Base-by-base conservation (phyloP, 441 rosid species). In the Populus tomentosa region DNA sequence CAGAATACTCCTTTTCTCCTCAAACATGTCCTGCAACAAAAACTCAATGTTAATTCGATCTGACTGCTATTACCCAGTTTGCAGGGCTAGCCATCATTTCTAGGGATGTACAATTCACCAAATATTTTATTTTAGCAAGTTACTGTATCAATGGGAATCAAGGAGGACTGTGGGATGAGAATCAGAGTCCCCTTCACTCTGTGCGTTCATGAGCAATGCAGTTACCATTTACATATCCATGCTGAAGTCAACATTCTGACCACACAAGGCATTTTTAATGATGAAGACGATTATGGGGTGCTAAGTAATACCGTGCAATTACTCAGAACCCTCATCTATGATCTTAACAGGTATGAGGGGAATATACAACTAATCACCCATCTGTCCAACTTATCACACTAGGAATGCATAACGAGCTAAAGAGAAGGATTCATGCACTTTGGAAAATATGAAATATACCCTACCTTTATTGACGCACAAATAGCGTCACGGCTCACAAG, bases 401-500 rank as follows among this genome's bases (percentile, higher is more conserved):
- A 36, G 18, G 21, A 69, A 68, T 68, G 53, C 56, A 53, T 18
- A 35, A 28, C 3, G 0, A 36, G 33, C 36, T 3, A 73, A 16
- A 7, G 68, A 75, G 16, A 35, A 24, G n/a, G 5, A 53, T 24
- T 59, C 8, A n/a, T 5, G 42, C 21, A 53, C 1, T 6, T 64
- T 33, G 13, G 24, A 46, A 46, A 63, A 28, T 24, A 71, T 30
- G 30, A 67, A 23, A 66, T 59, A 75, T 10, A 3, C 11, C 71
- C 72, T 78, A 91, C 98, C 92, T 95, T 95, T 79, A 95, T 95
- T 23, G 99, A 93, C 33, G 97, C 99, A 82, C 99, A 94, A 6
- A 95, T 94, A 74, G 98, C 95, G 85, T 95, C 99, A 82, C 97
- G 99, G 80, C 94, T 88, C 42, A 95, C 98, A 50, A 95, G 99